A percentile compares a stretch with the other conserved stretches of the same genome.
These are phyloP conservation scores for Phytophthora cryptogea DNA, from an alignment of 352 stramenopile genomes.

Conservation along the genomic window DNA sequence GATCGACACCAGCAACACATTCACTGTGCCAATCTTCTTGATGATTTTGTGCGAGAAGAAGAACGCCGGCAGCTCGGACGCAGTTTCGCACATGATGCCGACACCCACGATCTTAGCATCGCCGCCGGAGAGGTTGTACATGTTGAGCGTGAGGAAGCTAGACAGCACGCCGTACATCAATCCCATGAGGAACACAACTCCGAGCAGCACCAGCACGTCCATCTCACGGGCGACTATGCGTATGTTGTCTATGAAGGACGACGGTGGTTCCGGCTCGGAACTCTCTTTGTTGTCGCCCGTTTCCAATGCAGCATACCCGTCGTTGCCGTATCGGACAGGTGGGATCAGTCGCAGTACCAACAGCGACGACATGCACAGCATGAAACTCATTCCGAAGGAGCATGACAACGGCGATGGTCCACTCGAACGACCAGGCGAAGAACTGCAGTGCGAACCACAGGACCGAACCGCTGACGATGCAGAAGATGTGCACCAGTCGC, in stretches of 20 bases:
- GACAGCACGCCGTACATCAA: neutral
- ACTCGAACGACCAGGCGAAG: conserved; percentile 39
- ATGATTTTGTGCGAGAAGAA: conserved; percentile 3
- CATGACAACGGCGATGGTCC: conserved; percentile 46
- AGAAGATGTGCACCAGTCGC: conserved; percentile 57
- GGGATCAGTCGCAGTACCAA: conserved; percentile 58
- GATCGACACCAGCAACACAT: neutral
- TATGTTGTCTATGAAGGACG: conserved; percentile 40
- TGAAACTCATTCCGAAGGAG: conserved; percentile 54
- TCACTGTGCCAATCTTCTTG: conserved; percentile 1
- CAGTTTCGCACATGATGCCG: neutral
- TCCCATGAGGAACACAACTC: conserved; percentile 3
- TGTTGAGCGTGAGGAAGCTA: conserved; percentile 1
- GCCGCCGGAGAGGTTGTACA: conserved; percentile 3
- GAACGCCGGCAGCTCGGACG: neutral
- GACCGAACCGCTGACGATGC: conserved; percentile 52
- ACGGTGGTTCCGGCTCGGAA: conserved; percentile 3
- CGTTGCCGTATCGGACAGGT: conserved; percentile 11
- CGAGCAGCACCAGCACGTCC: conserved; percentile 59
- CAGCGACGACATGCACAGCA: conserved; percentile 48
- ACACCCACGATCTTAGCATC: conserved; percentile 3
- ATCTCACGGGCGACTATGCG: conserved; percentile 31
- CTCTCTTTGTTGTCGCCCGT: conserved; percentile 25
- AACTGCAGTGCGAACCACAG: conserved; percentile 60
- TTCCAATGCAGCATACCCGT: conserved; percentile 7